phyloP scores from a whole-genome alignment of 2,329 filamentous ascomycete species.

The Penicillium vulpinum region DNA sequence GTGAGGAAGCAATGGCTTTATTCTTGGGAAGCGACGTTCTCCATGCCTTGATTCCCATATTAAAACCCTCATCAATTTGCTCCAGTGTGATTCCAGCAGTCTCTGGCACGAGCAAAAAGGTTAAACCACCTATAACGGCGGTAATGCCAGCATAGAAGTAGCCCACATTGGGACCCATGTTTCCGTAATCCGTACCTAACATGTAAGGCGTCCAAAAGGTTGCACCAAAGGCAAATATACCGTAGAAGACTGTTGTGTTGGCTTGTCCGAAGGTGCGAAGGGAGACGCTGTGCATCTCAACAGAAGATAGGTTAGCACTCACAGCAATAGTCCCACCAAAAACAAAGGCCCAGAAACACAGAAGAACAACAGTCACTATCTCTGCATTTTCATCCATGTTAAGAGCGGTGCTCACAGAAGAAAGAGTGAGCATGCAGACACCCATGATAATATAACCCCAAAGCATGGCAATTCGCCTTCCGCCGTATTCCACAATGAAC shows the following conservation, averaged over 20 bases:
- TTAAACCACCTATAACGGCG: conserved; percentile 15
- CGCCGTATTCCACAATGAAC: conserved; percentile 22
- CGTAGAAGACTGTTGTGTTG: conserved; percentile 22
- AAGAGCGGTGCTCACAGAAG: conserved; percentile 19
- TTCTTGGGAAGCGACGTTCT: conserved; percentile 25
- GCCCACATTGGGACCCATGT: conserved; percentile 31
- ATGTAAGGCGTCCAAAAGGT: conserved; percentile 28
- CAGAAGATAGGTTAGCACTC: conserved; percentile 18
- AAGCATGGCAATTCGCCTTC: conserved; percentile 21
- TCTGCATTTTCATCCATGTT: conserved; percentile 7
- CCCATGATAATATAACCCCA: conserved; percentile 21
- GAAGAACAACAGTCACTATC: conserved; percentile 22
- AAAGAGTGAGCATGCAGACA: conserved; percentile 24
- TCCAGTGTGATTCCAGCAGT: conserved; percentile 29
- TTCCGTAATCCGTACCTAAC: conserved; percentile 21
- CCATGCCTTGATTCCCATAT: conserved; percentile 24
- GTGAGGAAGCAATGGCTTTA: conserved; percentile 7
- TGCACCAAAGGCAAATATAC: conserved; percentile 23
- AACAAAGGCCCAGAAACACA: conserved; percentile 28
- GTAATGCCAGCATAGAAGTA: conserved; percentile 32
- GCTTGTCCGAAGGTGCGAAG: conserved; percentile 29
- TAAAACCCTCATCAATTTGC: conserved; percentile 31
- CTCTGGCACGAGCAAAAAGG: conserved; percentile 27
- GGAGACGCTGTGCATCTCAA: conserved; percentile 27
- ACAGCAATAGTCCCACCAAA: conserved; percentile 26